These are phyloP conservation scores for Pontederia crassipes DNA, from an alignment of 176 grass and related monocot species.

Conservation along the genomic window DNA sequence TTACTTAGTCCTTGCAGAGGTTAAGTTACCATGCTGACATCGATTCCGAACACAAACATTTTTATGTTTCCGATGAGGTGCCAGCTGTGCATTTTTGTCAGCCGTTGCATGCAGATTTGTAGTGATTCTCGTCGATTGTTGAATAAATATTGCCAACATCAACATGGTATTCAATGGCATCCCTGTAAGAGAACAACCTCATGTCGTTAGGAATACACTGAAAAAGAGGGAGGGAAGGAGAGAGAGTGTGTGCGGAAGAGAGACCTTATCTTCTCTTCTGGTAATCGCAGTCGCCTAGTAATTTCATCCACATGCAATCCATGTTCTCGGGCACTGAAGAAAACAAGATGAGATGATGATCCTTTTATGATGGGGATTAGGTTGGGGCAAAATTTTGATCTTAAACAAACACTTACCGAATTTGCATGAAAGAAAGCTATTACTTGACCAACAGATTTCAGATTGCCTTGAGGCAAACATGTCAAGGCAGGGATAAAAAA, in stretches of 20 bases:
- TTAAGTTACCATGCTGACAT: too few relatives aligned
- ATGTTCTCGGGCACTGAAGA: conserved; percentile 48
- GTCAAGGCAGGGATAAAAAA: too few relatives aligned
- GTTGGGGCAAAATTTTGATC: too few relatives aligned
- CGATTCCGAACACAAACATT: too few relatives aligned
- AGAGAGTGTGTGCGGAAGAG: neutral
- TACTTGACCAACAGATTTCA: too few relatives aligned
- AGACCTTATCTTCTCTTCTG: conserved; percentile 42
- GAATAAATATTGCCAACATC: conserved; percentile 60
- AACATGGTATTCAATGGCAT: conserved; percentile 27
- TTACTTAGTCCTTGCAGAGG: too few relatives aligned
- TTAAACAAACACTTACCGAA: too few relatives aligned
- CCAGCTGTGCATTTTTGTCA: conserved; percentile 8
- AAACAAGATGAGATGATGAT: neutral
- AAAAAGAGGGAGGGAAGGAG: conserved; percentile 3
- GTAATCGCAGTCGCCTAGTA: conserved; percentile 33
- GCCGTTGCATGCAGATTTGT: conserved; percentile 63
- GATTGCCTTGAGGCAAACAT: too few relatives aligned
- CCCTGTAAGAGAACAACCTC: conserved; percentile 31
- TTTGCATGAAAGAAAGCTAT: too few relatives aligned
- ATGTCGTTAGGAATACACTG: conserved; percentile 1
- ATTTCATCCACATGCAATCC: conserved; percentile 44
- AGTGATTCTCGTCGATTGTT: conserved; percentile 83
- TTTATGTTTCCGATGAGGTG: too few relatives aligned
- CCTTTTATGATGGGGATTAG: too few relatives aligned